Conservation (phyloP, 2,329 filamentous ascomycete genomes). For the Mollisiaceae sp. region DNA sequence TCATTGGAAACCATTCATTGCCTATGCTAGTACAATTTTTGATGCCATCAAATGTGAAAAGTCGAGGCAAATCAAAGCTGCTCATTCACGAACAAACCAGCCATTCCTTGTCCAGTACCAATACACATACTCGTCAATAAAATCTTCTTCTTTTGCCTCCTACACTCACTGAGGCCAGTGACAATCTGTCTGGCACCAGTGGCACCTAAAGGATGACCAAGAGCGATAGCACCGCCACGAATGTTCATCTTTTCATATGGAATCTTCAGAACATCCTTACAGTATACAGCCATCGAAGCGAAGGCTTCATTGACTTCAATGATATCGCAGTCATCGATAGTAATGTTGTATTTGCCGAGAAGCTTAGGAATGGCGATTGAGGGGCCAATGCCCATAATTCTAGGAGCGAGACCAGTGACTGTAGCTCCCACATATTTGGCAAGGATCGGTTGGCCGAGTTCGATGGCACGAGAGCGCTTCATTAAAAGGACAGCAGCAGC, state of each 20-base stretch:
- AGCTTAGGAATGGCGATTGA: slow-evolving; percentile 81
- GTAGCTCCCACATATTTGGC: slow-evolving; percentile 95
- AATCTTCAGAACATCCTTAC: slow-evolving; percentile 72
- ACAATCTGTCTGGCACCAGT: slow-evolving; percentile 84
- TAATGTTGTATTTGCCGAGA: slow-evolving; percentile 77
- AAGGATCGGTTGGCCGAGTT: slow-evolving; percentile 87
- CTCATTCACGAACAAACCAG: slow-evolving; percentile 69
- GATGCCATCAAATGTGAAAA: neutral
- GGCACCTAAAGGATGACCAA: slow-evolving; percentile 81
- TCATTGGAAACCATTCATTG: neutral
- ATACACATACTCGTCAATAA: slow-evolving; percentile 91
- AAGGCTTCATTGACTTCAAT: slow-evolving; percentile 98
- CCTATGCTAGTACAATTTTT: slow-evolving; percentile 4
- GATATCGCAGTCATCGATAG: slow-evolving; percentile 82
- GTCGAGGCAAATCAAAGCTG: slow-evolving; percentile 39
- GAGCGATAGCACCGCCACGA: slow-evolving; percentile 79
- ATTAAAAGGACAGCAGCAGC: slow-evolving; percentile 89
- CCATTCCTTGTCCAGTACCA: slow-evolving; percentile 72
- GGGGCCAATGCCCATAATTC: slow-evolving; percentile 96
- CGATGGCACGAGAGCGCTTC: slow-evolving; percentile 88
- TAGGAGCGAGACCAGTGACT: slow-evolving; percentile 84
- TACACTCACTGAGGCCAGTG: slow-evolving; percentile 84
- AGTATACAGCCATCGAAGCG: slow-evolving; percentile 97
- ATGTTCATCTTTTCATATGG: slow-evolving; percentile 81
- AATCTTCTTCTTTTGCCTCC: slow-evolving; percentile 87